A percentile compares a stretch with the other conserved stretches of the same genome.
Evolutionary conservation across 176 grass and related monocot genomes (phyloP).

Genomic region (Ensete ventricosum): DNA sequence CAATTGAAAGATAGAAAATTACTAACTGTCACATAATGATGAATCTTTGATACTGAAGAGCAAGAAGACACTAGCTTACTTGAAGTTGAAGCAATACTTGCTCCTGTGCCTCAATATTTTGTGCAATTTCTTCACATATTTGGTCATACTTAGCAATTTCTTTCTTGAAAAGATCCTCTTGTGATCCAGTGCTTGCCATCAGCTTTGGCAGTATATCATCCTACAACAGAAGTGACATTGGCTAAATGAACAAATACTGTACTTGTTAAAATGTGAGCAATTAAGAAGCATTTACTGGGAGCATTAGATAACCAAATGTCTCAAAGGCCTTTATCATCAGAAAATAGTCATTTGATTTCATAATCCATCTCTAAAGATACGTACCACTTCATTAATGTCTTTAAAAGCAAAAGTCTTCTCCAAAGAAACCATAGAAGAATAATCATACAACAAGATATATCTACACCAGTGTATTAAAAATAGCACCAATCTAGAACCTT

Average conservation of each 20-base stretch:
- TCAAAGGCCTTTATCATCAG: not conserved
- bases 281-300: too few species aligned
- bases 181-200: slow-evolving; percentile 19
- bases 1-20: too few species aligned
- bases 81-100: slow-evolving; percentile 8
- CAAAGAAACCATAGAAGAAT: too few species aligned
- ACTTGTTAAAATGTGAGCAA: not conserved
- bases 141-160: slow-evolving; percentile 17
- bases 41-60: too few species aligned
- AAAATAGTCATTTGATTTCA: not conserved
- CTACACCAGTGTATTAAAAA: not conserved
- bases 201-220: slow-evolving; percentile 21
- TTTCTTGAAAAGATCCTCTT: slow-evolving; percentile 16
- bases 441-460: too few species aligned
- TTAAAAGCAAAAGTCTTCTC: too few species aligned
- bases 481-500: not conserved
- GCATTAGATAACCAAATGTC: too few species aligned
- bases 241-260: not conserved
- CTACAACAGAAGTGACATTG: not conserved
- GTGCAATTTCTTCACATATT: slow-evolving; percentile 22
- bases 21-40: too few species aligned
- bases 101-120: slow-evolving; percentile 17
- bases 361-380: not conserved
- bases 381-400: too few species aligned
- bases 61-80: not conserved